Evolutionary conservation across 257 asterid species (phyloP).

Genomic region (Lavandula angustifolia): DNA sequence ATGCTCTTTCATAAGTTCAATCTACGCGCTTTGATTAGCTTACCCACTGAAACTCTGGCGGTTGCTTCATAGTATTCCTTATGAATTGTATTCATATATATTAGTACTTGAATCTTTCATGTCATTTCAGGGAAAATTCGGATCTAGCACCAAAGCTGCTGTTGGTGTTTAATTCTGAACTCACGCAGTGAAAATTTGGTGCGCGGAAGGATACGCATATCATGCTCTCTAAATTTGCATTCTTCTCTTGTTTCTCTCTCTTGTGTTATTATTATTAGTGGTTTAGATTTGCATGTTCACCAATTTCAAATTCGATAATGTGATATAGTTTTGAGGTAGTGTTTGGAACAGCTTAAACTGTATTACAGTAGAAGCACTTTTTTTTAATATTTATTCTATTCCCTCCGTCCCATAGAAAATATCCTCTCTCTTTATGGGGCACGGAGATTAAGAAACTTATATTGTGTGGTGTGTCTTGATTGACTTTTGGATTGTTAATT

Average conservation of each 20-base stretch:
- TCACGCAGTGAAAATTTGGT: conserved; percentile 16
- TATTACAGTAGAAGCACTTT: too few relatives aligned
- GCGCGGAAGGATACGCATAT: conserved; percentile 7
- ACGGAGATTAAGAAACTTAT: too few relatives aligned
- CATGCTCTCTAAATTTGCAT: conserved; percentile 1
- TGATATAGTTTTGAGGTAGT: too few relatives aligned
- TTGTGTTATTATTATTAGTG: neutral
- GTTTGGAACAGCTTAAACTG: too few relatives aligned
- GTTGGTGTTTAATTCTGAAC: conserved; percentile 50
- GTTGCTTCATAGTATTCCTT: neutral
- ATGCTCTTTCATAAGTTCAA: neutral
- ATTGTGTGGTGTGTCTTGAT: too few relatives aligned
- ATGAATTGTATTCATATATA: neutral
- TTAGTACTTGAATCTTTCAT: conserved; percentile 1
- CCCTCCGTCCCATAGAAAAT: too few relatives aligned
- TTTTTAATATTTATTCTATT: too few relatives aligned
- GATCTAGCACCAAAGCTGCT: conserved; percentile 55
- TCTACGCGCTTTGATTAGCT: neutral
- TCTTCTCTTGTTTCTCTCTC: neutral
- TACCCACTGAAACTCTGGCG: conserved; percentile 17
- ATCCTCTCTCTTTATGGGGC: too few relatives aligned
- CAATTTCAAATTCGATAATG: neutral
- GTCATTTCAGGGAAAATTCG: conserved; percentile 53
- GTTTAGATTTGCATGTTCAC: neutral
- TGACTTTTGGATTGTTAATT: too few relatives aligned